Evolutionary conservation across 148 eudicot genomes (phyloP), one percentile per base, ranked within the genome.

Genomic region (Camellia lanceoleosa): DNA sequence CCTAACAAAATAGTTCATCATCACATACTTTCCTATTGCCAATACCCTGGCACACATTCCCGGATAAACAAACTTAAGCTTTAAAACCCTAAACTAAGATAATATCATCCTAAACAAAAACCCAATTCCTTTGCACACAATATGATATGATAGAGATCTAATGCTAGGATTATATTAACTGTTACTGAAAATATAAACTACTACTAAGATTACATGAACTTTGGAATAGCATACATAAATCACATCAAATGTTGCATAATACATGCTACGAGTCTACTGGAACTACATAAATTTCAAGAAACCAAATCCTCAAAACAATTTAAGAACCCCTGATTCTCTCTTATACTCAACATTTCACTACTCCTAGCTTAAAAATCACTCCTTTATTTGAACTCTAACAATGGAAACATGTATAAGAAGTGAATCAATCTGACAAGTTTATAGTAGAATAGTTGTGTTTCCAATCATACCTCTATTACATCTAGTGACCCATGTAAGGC

Each of bases 401-500:
- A 68, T 14, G 16, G 51, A n/a, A 16, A 14, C 13, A 68, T 14
- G 11, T 43, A 3, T 4, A 14, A 69, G 4, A 18, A 16, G 13
- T n/a, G 46, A 52, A n/a, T 68, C 16, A 68, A 68, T 68, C 71
- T 5, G 51, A 68, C 71, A 44, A 69, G 73, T 46, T 44, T 43
- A 44, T 5, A 69, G 8, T 18, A 43, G 73, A 68, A 49, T 46
- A 15, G 55, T 49, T 44, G 16, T 8, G 18, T 16, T 19, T 9
- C 16, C 54, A 46, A 43, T 46, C 54, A 69, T 69, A 69, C 73
- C 73, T 69, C 20, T 69, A 3, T 46, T 18, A 44, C 73, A 44
- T 69, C 52, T 69, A 46, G 54, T n/a, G 73, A 69, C 54, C 73
- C 19, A 43, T 46, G 73, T 69, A 69, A 69, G 12, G 54, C 44